Evolutionary conservation across 1,284 basidiomycete species (phyloP).

Genomic region (Irpex lacteus): DNA sequence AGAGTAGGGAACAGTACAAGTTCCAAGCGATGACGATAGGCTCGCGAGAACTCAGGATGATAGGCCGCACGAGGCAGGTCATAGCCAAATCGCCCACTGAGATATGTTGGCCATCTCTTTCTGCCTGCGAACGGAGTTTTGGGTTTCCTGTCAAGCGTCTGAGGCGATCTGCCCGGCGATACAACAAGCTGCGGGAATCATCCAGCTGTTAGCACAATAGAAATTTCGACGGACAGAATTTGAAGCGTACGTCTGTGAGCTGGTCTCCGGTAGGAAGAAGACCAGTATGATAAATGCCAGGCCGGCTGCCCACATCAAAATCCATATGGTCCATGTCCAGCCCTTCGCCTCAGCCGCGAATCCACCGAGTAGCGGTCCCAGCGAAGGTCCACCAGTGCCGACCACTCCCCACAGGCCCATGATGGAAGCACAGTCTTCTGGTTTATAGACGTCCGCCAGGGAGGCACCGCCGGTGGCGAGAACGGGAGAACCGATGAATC

Average conservation of each 20-base stretch:
- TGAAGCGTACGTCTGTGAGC: conserved; percentile 13
- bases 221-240: background rate
- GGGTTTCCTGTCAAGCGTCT: conserved; percentile 29
- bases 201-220: background rate
- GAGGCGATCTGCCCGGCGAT: conserved; percentile 27
- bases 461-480: conserved; percentile 32
- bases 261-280: conserved; percentile 52
- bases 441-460: conserved; percentile 46
- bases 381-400: conserved; percentile 50
- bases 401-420: conserved; percentile 55
- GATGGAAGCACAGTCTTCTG: conserved; percentile 51
- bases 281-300: conserved; percentile 38
- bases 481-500: conserved; percentile 44
- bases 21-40: conserved; percentile 41
- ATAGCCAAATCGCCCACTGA: conserved; percentile 20
- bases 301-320: conserved; percentile 46
- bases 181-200: conserved; percentile 39
- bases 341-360: conserved; percentile 31
- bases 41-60: conserved; percentile 36
- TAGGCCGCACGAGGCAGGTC: conserved; percentile 37
- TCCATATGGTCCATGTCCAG: conserved; percentile 57
- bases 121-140: conserved; percentile 23
- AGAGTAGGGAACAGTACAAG: conserved; percentile 42
- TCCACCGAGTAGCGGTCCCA: conserved; percentile 45
- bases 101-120: conserved; percentile 25